Evolutionary conservation across 371 early-diverging fungal genomes (phyloP).

Genomic region (Mucor velutinosus): DNA sequence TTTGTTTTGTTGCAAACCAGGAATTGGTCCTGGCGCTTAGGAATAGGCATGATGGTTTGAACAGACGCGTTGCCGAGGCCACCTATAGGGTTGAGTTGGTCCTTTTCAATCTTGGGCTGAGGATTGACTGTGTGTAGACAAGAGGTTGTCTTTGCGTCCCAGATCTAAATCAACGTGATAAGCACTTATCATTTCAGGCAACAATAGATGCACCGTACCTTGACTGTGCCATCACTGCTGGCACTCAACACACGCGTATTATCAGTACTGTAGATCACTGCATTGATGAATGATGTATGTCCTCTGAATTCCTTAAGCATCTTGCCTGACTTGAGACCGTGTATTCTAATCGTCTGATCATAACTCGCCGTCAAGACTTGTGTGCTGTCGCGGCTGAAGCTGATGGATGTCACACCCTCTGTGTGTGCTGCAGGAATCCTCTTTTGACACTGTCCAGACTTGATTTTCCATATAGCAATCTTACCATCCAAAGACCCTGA

Average conservation of each 20-base stretch:
- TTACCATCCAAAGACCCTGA: conserved; percentile 87
- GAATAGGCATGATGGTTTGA: conserved; percentile 39
- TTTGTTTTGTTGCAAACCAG: conserved; percentile 76
- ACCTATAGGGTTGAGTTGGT: conserved; percentile 26
- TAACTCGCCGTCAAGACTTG: conserved; percentile 82
- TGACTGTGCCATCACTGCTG: conserved; percentile 87
- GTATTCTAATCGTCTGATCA: conserved; percentile 79
- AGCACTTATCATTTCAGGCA: not conserved
- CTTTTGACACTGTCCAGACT: conserved; percentile 74
- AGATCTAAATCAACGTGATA: conserved; percentile 49
- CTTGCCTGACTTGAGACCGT: conserved; percentile 89
- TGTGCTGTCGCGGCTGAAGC: conserved; percentile 73
- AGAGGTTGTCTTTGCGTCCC: conserved; percentile 60
- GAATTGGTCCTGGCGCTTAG: conserved; percentile 60
- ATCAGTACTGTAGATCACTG: conserved; percentile 71
- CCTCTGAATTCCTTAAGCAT: conserved; percentile 88
- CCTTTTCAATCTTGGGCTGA: conserved; percentile 24
- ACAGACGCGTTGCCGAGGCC: conserved; percentile 33
- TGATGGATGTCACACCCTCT: conserved; percentile 80
- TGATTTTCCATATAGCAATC: conserved; percentile 85
- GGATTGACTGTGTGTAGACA: conserved; percentile 33
- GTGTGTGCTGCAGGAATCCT: conserved; percentile 81
- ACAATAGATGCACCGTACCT: conserved; percentile 51
- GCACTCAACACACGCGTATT: conserved; percentile 71
- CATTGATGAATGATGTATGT: conserved; percentile 86